These are phyloP conservation scores for Fraxinus sp. DNA, from an alignment of 305 asterid genomes.

Conservation along the genomic window DNA sequence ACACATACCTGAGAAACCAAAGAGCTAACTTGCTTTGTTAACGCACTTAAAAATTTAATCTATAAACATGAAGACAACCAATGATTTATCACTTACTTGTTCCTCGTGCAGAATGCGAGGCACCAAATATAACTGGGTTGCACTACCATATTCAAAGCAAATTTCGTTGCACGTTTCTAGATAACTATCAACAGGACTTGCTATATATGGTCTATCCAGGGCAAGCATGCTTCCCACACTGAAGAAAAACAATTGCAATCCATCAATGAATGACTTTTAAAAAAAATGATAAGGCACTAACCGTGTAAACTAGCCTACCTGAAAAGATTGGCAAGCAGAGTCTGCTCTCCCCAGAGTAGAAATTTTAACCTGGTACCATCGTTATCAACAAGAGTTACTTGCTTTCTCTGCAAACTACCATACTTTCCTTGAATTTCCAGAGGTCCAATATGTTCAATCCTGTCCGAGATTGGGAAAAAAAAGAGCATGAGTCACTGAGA, in stretches of 20 bases:
- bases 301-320: slow-evolving; percentile 46
- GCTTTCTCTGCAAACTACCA: slow-evolving; percentile 66
- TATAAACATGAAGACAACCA: slow-evolving; percentile 8
- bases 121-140: slow-evolving; percentile 74
- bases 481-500: slow-evolving; percentile 7
- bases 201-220: slow-evolving; percentile 75
- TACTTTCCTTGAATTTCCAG: slow-evolving; percentile 62
- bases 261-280: neutral
- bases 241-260: slow-evolving; percentile 35
- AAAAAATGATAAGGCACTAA: slow-evolving; percentile 4
- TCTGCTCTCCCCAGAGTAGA: slow-evolving; percentile 91
- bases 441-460: slow-evolving; percentile 76
- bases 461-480: slow-evolving; percentile 31
- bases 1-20: slow-evolving; percentile 55
- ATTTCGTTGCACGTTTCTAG: slow-evolving; percentile 43
- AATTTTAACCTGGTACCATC: slow-evolving; percentile 62
- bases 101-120: slow-evolving; percentile 71
- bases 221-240: slow-evolving; percentile 96
- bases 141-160: slow-evolving; percentile 90
- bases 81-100: slow-evolving; percentile 50
- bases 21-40: slow-evolving; percentile 20
- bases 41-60: slow-evolving; percentile 10
- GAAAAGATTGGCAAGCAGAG: slow-evolving; percentile 68
- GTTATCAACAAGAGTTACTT: slow-evolving; percentile 71
- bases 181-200: slow-evolving; percentile 49